phyloP scores from a whole-genome alignment of 305 asterid species.

The Fraxinus nigra region DNA sequence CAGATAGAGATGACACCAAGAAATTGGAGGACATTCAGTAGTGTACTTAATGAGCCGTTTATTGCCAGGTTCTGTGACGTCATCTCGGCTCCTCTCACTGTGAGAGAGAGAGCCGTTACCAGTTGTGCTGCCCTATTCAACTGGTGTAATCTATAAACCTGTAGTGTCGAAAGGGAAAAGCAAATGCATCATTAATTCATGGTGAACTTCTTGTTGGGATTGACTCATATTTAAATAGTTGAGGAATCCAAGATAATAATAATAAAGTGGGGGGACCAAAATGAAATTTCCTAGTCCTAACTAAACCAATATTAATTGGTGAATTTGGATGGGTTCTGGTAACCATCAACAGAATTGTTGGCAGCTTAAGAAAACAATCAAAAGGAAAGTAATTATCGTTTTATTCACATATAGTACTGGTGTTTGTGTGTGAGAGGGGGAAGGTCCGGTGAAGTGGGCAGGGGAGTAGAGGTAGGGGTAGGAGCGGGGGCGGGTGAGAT shows the following conservation, averaged over 20 bases:
- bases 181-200: not conserved
- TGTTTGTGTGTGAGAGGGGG: too few relatives aligned
- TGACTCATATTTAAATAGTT: not conserved
- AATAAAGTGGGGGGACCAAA: not conserved
- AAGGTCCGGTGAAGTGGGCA: too few relatives aligned
- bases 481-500: too few relatives aligned
- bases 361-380: too few relatives aligned
- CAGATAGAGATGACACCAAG: slow-evolving; percentile 82
- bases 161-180: slow-evolving; percentile 13
- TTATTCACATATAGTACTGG: too few relatives aligned
- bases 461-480: too few relatives aligned
- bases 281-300: not conserved
- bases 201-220: not conserved
- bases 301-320: not conserved
- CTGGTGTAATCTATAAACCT: slow-evolving; percentile 94
- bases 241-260: not conserved
- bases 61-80: slow-evolving; percentile 85
- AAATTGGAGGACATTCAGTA: slow-evolving; percentile 74
- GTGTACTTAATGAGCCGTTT: slow-evolving; percentile 68
- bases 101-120: slow-evolving; percentile 87
- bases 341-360: too few relatives aligned
- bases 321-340: too few relatives aligned
- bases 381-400: too few relatives aligned
- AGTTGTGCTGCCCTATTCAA: slow-evolving; percentile 89
- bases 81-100: slow-evolving; percentile 89